These are phyloP conservation scores for Ceratocystis cacaofunesta DNA, from an alignment of 2,329 filamentous ascomycete genomes.

Conservation along the genomic window DNA sequence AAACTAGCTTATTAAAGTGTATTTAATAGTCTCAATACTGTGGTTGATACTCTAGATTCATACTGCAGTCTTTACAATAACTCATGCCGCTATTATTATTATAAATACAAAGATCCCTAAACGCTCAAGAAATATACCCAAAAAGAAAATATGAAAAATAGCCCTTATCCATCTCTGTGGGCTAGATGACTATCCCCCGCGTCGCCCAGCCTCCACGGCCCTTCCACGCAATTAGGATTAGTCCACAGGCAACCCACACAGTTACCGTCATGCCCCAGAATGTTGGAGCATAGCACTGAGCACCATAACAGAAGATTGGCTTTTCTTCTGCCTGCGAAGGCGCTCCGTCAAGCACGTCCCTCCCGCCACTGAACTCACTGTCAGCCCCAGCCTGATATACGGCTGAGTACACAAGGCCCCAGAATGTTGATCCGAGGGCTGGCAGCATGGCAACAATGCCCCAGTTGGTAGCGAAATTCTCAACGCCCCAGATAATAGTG, in stretches of 20 bases:
- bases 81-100: neutral
- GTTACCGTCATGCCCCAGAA: slow-evolving; percentile 79
- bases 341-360: neutral
- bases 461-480: slow-evolving; percentile 98
- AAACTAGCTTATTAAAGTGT: neutral
- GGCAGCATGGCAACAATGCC: slow-evolving; percentile 88
- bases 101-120: neutral
- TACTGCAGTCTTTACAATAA: neutral
- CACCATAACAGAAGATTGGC: slow-evolving; percentile 62
- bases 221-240: slow-evolving; percentile 71
- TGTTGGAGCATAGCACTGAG: slow-evolving; percentile 60
- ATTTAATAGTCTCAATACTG: neutral
- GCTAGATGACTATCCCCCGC: slow-evolving; percentile 53
- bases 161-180: neutral
- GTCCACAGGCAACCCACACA: slow-evolving; percentile 58
- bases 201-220: slow-evolving; percentile 60
- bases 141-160: neutral
- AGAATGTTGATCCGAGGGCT: slow-evolving; percentile 72
- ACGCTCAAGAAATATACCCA: neutral
- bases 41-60: neutral
- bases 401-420: slow-evolving; percentile 76
- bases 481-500: slow-evolving; percentile 94
- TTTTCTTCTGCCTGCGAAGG: slow-evolving; percentile 24
- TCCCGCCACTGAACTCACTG: slow-evolving; percentile 23
- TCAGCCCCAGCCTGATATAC: slow-evolving; percentile 58